phyloP scores from a whole-genome alignment of 139 green algal species.

The Auxenochlorella pyrenoidosa region DNA sequence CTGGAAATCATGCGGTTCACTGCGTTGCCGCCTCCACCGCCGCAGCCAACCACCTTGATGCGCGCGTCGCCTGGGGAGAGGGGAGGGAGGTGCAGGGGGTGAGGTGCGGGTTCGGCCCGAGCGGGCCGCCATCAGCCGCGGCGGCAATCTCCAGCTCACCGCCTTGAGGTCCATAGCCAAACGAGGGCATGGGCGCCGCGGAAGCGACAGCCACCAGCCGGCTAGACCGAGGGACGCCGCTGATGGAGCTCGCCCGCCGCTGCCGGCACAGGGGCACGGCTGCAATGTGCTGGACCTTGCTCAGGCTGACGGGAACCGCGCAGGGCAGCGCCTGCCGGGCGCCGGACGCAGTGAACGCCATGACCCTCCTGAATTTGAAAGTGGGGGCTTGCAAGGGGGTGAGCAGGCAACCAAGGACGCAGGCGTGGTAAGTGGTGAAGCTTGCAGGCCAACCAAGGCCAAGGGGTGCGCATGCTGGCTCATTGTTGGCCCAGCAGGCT shows the following conservation, averaged over 20 bases:
- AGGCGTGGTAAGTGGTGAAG: no score
- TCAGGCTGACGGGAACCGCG: background rate
- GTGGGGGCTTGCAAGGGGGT: no score
- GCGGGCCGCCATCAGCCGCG: background rate
- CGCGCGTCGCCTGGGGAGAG: background rate
- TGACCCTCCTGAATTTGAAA: no score
- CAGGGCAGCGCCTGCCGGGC: background rate
- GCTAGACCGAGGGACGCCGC: background rate
- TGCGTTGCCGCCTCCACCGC: constrained; percentile 95
- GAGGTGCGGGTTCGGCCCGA: background rate
- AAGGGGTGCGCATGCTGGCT: no score
- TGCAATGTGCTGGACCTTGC: background rate
- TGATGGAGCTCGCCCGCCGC: background rate
- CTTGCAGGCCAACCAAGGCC: no score
- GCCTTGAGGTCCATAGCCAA: constrained; percentile 3
- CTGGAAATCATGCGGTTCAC: constrained; percentile 97
- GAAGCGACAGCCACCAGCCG: background rate
- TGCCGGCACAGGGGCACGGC: background rate
- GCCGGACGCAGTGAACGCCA: no score
- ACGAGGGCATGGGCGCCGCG: background rate
- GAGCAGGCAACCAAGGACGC: no score
- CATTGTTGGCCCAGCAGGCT: no score
- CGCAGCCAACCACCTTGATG: constrained; percentile 95
- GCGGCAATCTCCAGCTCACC: background rate
- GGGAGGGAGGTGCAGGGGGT: background rate